Base-by-base conservation (phyloP, 2,329 filamentous ascomycete species). In the Pyrenochaeta sp. region DNA sequence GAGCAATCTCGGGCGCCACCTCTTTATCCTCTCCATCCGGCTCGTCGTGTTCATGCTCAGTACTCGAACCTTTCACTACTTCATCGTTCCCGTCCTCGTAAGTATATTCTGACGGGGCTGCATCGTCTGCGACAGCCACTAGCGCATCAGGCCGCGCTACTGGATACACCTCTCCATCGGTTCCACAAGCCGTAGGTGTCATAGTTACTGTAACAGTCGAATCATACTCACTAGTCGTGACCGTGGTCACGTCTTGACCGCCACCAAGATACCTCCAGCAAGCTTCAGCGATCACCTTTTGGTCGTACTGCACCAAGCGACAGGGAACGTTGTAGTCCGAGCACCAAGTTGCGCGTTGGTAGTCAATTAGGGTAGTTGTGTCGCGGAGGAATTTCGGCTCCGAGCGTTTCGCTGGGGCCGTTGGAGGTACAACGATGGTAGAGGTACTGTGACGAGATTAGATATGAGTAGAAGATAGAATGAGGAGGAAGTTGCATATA, bases 181-280 rank as follows among this genome's bases (percentile, higher is more conserved):
- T 19, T 19, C 19, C 19, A 19, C 19, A 19, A 19, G 19, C 19
- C 19, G 19, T 19, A 19, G 19, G 19, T 19, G 19, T 19, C 19
- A 19, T 1, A 19, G 19, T 19, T 19, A 19, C 19, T 19, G 19
- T 19, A 19, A 19, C 19, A 19, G 19, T 19, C 19, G 19, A 19
- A 19, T 19, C 19, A 19, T 19, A 19, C 19, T 19, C 19, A 19
- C 19, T 19, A 19, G 19, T 19, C 19, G 25, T 50, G 22, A 56
- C 30, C 1, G 56, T 59, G 13, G 40, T 45, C 3, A 47, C 43
- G 4, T n/a, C 22, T 9, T 30, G 28, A 10, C 19, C 25, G 30
- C 25, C 42, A n/a, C 47, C 50, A 1, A 64, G 51, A 44, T 66
- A 65, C 50, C 59, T 58, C 34, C 42, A 34, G 50, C 61, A 66